These are phyloP conservation scores for Alternaria atra DNA, from an alignment of 2,329 filamentous ascomycete genomes.

Conservation along the genomic window DNA sequence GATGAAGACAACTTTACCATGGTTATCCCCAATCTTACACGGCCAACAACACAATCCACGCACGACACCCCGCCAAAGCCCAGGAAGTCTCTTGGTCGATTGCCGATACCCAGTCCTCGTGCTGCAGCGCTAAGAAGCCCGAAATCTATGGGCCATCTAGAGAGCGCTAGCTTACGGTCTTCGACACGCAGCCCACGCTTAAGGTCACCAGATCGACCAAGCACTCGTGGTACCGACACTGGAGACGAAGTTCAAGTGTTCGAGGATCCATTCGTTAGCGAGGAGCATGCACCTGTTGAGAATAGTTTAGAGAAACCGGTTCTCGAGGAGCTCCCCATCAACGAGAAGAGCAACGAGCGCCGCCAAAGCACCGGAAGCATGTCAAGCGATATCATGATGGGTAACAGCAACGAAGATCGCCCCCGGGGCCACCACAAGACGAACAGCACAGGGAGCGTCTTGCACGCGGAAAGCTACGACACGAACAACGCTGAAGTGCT, in stretches of 20 bases:
- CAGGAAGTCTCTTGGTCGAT: slow-evolving; percentile 30
- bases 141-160: slow-evolving; percentile 40
- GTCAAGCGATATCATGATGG: slow-evolving; percentile 39
- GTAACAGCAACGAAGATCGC: slow-evolving; percentile 35
- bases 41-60: slow-evolving; percentile 37
- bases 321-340: slow-evolving; percentile 61
- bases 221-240: slow-evolving; percentile 41
- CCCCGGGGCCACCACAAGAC: slow-evolving; percentile 49
- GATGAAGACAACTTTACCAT: slow-evolving; percentile 62
- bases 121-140: slow-evolving; percentile 39
- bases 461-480: slow-evolving; percentile 44
- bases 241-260: slow-evolving; percentile 61
- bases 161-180: slow-evolving; percentile 20
- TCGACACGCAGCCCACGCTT: slow-evolving; percentile 44
- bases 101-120: slow-evolving; percentile 42
- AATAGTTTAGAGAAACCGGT: slow-evolving; percentile 54
- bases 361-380: slow-evolving; percentile 42
- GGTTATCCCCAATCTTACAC: slow-evolving; percentile 56
- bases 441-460: slow-evolving; percentile 47
- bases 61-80: slow-evolving; percentile 48
- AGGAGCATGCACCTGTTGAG: slow-evolving; percentile 36
- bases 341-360: slow-evolving; percentile 55
- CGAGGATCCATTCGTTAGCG: slow-evolving; percentile 61
- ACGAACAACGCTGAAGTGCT: slow-evolving; percentile 51
- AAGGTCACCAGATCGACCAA: slow-evolving; percentile 46